Conservation (phyloP, 179 eudicot genomes). For the Spinacia oleracea region DNA sequence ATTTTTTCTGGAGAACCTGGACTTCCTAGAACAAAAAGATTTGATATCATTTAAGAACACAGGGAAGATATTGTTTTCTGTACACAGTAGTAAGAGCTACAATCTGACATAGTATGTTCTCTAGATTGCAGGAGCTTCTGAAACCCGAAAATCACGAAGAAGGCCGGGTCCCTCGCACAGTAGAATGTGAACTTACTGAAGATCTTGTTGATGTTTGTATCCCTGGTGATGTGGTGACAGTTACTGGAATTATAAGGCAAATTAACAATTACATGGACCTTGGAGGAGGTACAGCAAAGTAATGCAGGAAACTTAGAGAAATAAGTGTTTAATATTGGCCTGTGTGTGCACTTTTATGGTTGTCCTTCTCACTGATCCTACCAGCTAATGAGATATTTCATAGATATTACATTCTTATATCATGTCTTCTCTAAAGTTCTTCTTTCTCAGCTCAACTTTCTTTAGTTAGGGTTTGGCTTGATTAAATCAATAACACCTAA, state of each 20-base stretch:
- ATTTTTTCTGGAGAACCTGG: not conserved
- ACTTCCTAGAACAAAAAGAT: not conserved
- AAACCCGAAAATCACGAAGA: conserved; percentile 95
- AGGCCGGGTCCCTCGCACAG: conserved; percentile 97
- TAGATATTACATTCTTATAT: not conserved
- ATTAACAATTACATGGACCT: conserved; percentile 95
- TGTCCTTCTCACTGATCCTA: not conserved
- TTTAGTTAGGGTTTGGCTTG: not conserved
- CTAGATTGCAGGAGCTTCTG: conserved; percentile 87
- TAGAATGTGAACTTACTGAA: conserved; percentile 91
- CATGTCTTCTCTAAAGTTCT: not conserved
- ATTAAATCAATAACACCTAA: not conserved
- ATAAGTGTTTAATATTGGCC: too few relatives aligned
- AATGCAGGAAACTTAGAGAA: not conserved
- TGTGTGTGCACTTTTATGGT: not conserved
- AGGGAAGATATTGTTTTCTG: not conserved
- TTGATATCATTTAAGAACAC: not conserved
- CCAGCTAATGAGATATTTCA: not conserved
- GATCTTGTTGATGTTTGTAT: conserved; percentile 97
- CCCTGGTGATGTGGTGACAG: conserved; percentile 96
- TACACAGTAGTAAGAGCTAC: not conserved
- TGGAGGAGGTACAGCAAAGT: conserved; percentile 79
- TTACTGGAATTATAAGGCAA: conserved; percentile 85
- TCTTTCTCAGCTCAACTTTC: not conserved
- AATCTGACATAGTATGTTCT: conserved; percentile 16